phyloP scores from a whole-genome alignment of 331 rosid genomes.

The Quercus phellos region DNA sequence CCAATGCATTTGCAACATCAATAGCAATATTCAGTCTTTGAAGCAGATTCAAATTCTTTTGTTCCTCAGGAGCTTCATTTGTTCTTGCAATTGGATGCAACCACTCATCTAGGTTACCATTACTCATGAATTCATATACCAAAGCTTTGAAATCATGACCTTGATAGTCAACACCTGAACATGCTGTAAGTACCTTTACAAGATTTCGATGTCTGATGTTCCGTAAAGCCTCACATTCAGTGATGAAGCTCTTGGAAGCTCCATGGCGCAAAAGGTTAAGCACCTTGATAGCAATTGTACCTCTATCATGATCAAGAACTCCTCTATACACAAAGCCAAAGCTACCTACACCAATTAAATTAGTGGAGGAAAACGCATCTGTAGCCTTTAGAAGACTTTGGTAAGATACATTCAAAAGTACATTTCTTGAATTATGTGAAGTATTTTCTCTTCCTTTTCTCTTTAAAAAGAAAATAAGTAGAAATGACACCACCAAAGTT shows the following conservation, averaged over 20 bases:
- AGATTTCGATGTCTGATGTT: no score
- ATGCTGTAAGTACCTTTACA: no score
- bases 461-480: no score
- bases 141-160: conserved; percentile 19
- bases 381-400: no score
- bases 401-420: no score
- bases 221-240: no score
- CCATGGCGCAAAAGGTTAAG: conserved; percentile 46
- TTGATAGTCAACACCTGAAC: no score
- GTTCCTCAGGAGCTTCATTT: not conserved
- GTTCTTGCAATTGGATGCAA: conserved; percentile 30
- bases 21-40: conserved; percentile 12
- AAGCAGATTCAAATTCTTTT: conserved; percentile 30
- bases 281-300: conserved; percentile 37
- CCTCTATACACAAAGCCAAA: conserved; percentile 10
- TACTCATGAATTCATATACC: conserved; percentile 39
- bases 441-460: no score
- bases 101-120: conserved; percentile 48
- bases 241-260: not conserved
- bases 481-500: no score
- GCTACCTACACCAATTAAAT: no score
- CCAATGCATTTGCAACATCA: conserved; percentile 48
- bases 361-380: no score
- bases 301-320: conserved; percentile 15
- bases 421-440: no score